These are phyloP conservation scores for Tolypocladium inflatum DNA, from an alignment of 2,329 filamentous ascomycete genomes.

Conservation along the genomic window DNA sequence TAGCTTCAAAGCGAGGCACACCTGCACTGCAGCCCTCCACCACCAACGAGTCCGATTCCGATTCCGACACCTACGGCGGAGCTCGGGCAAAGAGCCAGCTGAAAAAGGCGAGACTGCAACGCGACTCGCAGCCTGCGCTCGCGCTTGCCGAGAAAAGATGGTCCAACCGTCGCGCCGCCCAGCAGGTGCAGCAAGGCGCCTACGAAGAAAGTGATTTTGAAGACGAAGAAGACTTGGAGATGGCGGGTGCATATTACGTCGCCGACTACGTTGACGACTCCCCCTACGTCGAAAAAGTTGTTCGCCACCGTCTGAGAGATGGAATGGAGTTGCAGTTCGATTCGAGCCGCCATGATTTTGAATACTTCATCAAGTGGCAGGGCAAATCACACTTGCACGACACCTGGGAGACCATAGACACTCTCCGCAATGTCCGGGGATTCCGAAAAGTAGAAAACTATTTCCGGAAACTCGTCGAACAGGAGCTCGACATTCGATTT, in stretches of 20 bases:
- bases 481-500: conserved; percentile 68
- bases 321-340: conserved; percentile 51
- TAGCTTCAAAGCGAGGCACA: conserved; percentile 53
- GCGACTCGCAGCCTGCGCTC: conserved; percentile 57
- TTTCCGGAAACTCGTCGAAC: conserved; percentile 70
- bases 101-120: conserved; percentile 70
- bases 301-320: conserved; percentile 75
- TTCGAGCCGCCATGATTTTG: conserved; percentile 63
- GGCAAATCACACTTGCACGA: conserved; percentile 91
- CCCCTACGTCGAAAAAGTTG: conserved; percentile 81
- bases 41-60: conserved; percentile 54
- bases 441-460: conserved; percentile 92
- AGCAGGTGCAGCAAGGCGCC: conserved; percentile 54
- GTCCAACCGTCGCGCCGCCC: conserved; percentile 77
- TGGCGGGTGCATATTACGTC: conserved; percentile 55
- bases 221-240: conserved; percentile 49
- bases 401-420: conserved; percentile 80
- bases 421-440: conserved; percentile 68
- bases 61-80: conserved; percentile 72
- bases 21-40: conserved; percentile 44
- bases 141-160: conserved; percentile 77
- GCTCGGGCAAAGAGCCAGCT: conserved; percentile 57
- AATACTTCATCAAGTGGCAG: conserved; percentile 95
- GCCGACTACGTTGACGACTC: conserved; percentile 65
- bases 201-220: conserved; percentile 62